phyloP scores from a whole-genome alignment of 2,329 filamentous ascomycete species.

The Penicillium sp. region DNA sequence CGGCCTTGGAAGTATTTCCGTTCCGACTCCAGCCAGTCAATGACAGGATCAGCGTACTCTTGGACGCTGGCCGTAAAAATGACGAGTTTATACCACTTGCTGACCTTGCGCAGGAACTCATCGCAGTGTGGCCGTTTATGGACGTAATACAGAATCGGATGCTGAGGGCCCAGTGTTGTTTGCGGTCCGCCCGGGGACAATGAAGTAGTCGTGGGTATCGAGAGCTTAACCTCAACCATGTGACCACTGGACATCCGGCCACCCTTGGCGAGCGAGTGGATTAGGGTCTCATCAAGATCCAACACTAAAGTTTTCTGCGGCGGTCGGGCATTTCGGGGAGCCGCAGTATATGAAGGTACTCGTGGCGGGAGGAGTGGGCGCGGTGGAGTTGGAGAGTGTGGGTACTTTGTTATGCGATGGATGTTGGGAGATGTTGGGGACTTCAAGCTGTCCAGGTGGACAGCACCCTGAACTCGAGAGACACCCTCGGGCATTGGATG shows the following conservation, averaged over 20 bases:
- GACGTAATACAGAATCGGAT: constrained; percentile 97
- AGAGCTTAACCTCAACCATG: constrained; percentile 94
- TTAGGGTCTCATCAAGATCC: constrained; percentile 94
- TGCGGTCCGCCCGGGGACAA: constrained; percentile 54
- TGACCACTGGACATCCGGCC: constrained; percentile 94
- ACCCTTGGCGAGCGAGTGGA: constrained; percentile 96
- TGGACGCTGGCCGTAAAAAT: constrained; percentile 97
- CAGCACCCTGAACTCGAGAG: constrained; percentile 41
- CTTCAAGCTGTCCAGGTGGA: constrained; percentile 78
- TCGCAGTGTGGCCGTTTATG: constrained; percentile 97
- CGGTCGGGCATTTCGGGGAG: constrained; percentile 41
- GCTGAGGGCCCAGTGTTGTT: constrained; percentile 72
- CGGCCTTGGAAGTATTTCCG: constrained; percentile 91
- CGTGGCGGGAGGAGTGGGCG: constrained; percentile 84
- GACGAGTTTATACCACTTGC: constrained; percentile 97
- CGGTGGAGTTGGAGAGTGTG: constrained; percentile 82
- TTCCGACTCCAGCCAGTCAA: constrained; percentile 97
- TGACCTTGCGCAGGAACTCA: constrained; percentile 89
- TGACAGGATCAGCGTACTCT: constrained; percentile 97
- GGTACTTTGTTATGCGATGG: constrained; percentile 77
- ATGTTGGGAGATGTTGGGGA: constrained; percentile 82
- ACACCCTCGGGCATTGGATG: constrained; percentile 26
- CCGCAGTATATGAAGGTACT: constrained; percentile 78
- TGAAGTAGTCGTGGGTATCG: constrained; percentile 41
- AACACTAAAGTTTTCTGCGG: constrained; percentile 91